Evolutionary conservation across 2,329 filamentous ascomycete genomes (phyloP).

Genomic region (Penicillium sp.): DNA sequence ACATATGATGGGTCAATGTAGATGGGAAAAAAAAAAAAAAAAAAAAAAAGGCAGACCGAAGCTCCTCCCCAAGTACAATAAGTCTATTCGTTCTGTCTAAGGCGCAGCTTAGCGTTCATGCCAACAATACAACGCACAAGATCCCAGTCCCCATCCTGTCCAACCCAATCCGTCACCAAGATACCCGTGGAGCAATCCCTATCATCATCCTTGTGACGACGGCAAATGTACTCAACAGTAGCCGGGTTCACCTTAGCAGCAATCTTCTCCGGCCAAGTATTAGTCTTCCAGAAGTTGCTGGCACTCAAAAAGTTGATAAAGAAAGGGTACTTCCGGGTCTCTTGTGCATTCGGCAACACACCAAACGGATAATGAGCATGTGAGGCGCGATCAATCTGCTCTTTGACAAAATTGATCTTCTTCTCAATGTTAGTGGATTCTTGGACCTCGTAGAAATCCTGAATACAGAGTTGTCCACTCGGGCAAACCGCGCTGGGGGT

Average conservation of each 20-base stretch:
- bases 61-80: not conserved
- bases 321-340: conserved; percentile 60
- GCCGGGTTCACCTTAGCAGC: conserved; percentile 84
- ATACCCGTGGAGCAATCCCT: conserved; percentile 81
- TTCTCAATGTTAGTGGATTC: conserved; percentile 73
- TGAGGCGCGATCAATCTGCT: conserved; percentile 74
- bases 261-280: conserved; percentile 92
- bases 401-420: conserved; percentile 73
- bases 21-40: not conserved
- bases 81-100: conserved; percentile 28
- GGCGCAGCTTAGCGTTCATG: conserved; percentile 72
- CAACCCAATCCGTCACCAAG: conserved; percentile 93
- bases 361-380: conserved; percentile 48
- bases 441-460: conserved; percentile 91
- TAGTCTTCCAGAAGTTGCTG: conserved; percentile 90
- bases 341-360: conserved; percentile 38
- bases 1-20: not conserved
- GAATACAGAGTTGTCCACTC: conserved; percentile 76
- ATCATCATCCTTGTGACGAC: conserved; percentile 53
- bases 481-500: conserved; percentile 71
- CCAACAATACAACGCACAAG: conserved; percentile 82
- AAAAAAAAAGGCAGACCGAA: not conserved
- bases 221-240: conserved; percentile 60
- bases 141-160: conserved; percentile 85
- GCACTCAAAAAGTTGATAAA: conserved; percentile 90